Evolutionary conservation across 257 asterid species (phyloP), one percentile per base, ranked within the genome.

Genomic region (Salvia rosmarinus): DNA sequence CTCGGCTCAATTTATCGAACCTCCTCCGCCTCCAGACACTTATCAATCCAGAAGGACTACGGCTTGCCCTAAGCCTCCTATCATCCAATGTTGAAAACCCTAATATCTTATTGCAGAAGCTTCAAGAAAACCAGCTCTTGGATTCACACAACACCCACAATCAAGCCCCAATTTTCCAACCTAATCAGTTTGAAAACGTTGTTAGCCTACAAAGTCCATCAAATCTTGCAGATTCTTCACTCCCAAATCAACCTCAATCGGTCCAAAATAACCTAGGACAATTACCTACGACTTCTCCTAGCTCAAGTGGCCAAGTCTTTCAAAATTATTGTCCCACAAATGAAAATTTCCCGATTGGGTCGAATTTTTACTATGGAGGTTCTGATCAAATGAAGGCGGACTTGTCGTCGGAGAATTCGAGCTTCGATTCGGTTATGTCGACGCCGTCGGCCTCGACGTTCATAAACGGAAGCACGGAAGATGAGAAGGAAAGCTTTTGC

Each of bases 11-110:
- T 49, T 76, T 88, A 2, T 51, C 93, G 7, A 85, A 80, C 51
- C 87, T 88, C 50, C 78, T 90, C 20, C 89, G 89, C 16, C 81
- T 90, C 10, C 96, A 88, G 70, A 81, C 96, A 3, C 86, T 90
- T n/a, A 46, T 90, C 23, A 90, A 88, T 35, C 96, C 96, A 5
- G 89, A 86, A 4, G 77, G 83, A 5, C 42, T 90, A 12, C 77
- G 84, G 12, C 82, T 90, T 62, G 85, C 85, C 44, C 13, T 85
- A 40, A 83, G 67, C 13, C 82, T 88, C 35, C 34, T 82, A 13
- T 68, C 89, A 35, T 32, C 89, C 61, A 75, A 78, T 34, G 64
- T 44, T 39, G 79, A 78, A 75, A 83, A 56, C 78, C 85, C 83
- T 10, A 86, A 85, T 64, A 3, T 56, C 8, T 67, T 85, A 37